phyloP scores from a whole-genome alignment of 495 filamentous ascomycete genomes.

The Aspergillus mulundensis region DNA sequence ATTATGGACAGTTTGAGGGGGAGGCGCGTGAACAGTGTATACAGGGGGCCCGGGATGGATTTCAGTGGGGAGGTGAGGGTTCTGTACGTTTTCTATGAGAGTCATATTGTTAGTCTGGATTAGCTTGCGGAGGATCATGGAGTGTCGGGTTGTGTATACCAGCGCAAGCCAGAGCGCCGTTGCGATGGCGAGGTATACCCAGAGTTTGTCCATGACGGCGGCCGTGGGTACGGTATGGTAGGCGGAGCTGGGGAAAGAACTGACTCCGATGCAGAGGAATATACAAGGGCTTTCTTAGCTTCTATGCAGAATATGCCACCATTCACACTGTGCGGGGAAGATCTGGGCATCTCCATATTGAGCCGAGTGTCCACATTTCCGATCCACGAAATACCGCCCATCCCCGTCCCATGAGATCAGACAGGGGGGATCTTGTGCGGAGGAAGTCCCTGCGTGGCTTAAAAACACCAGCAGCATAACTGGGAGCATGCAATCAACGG shows the following conservation, averaged over 20 bases:
- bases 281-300: no score
- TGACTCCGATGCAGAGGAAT: no score
- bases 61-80: slow-evolving; percentile 27
- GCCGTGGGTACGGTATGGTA: no score
- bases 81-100: slow-evolving; percentile 4
- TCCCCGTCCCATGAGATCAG: no score
- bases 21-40: slow-evolving; percentile 46
- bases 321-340: no score
- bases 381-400: background rate
- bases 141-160: background rate
- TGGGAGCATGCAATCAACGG: no score
- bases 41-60: slow-evolving; percentile 41
- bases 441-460: no score
- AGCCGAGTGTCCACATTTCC: background rate
- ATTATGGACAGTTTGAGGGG: slow-evolving; percentile 30
- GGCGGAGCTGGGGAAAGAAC: no score
- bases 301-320: no score
- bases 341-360: background rate
- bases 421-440: no score
- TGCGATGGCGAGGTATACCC: background rate
- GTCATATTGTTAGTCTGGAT: background rate
- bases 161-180: background rate
- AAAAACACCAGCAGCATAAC: no score
- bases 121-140: background rate
- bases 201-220: no score